Evolutionary conservation across 2,329 filamentous ascomycete genomes (phyloP).

Genomic region (Aspergillus pseudoglaucus): DNA sequence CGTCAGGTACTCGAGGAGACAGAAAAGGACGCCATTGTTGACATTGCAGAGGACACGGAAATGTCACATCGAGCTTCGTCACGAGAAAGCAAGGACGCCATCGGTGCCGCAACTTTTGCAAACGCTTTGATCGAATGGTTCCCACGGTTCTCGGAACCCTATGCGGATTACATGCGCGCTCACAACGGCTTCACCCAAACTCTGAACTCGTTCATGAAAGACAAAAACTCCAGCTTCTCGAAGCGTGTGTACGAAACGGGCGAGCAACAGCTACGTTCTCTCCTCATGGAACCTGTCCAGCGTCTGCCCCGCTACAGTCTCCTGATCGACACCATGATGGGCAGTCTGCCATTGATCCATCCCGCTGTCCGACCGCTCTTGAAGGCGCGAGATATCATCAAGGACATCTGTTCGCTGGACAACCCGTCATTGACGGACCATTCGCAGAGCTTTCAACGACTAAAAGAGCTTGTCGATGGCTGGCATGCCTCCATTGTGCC

Average conservation of each 20-base stretch:
- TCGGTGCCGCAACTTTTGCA: slow-evolving; percentile 70
- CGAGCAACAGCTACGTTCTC: slow-evolving; percentile 82
- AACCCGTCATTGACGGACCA: slow-evolving; percentile 60
- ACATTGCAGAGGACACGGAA: slow-evolving; percentile 59
- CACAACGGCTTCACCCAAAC: slow-evolving; percentile 81
- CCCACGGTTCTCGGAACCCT: slow-evolving; percentile 82
- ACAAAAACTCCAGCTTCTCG: slow-evolving; percentile 75
- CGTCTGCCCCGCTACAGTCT: slow-evolving; percentile 89
- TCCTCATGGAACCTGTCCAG: slow-evolving; percentile 94
- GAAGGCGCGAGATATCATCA: slow-evolving; percentile 85
- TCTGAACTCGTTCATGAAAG: slow-evolving; percentile 67
- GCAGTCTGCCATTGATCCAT: slow-evolving; percentile 76
- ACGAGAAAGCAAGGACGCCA: slow-evolving; percentile 57
- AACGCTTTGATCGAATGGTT: slow-evolving; percentile 85
- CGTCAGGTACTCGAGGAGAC: slow-evolving; percentile 72
- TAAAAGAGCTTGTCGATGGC: slow-evolving; percentile 68
- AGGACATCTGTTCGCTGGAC: slow-evolving; percentile 93
- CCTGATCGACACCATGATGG: slow-evolving; percentile 91
- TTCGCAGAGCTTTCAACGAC: slow-evolving; percentile 63
- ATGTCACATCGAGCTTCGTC: slow-evolving; percentile 41
- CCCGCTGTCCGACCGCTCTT: slow-evolving; percentile 76
- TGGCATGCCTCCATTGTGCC: slow-evolving; percentile 70
- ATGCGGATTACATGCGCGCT: slow-evolving; percentile 85
- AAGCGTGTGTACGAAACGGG: slow-evolving; percentile 74
- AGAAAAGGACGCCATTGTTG: slow-evolving; percentile 69